Conservation (phyloP, 495 filamentous ascomycete species). For the Aspergillus bridgeri region DNA sequence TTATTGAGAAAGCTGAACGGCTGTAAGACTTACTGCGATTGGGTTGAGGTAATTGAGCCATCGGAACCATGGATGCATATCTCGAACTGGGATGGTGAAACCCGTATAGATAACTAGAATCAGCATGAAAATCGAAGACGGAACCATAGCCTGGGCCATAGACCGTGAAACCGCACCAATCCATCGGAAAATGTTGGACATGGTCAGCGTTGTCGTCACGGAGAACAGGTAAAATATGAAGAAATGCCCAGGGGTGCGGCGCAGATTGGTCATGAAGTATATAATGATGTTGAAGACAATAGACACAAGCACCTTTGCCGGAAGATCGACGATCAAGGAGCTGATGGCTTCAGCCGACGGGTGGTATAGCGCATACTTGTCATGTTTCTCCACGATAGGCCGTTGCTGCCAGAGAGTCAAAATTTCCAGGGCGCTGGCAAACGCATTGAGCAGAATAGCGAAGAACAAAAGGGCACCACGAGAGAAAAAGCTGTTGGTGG, state of each 20-base stretch:
- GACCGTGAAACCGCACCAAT: constrained; percentile 79
- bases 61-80: constrained; percentile 78
- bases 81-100: constrained; percentile 70
- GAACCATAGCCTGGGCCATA: constrained; percentile 79
- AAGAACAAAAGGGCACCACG: constrained; percentile 87
- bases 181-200: constrained; percentile 80
- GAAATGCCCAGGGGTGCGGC: constrained; percentile 73
- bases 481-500: constrained; percentile 69
- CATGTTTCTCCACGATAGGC: constrained; percentile 89
- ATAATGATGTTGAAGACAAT: constrained; percentile 65
- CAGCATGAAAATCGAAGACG: constrained; percentile 77
- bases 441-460: constrained; percentile 80
- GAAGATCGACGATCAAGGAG: constrained; percentile 78
- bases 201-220: constrained; percentile 61
- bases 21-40: constrained; percentile 47
- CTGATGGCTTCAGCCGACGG: constrained; percentile 83
- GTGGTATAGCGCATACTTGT: constrained; percentile 87
- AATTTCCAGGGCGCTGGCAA: constrained; percentile 71
- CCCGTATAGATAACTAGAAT: constrained; percentile 85
- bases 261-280: constrained; percentile 85
- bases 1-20: neutral
- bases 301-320: constrained; percentile 53
- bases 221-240: constrained; percentile 76
- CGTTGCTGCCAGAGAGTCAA: constrained; percentile 82
- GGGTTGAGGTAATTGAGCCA: constrained; percentile 90